Evolutionary conservation across 2,329 filamentous ascomycete species (phyloP).

Genomic region (Hawksworthiomyces lignivorus): DNA sequence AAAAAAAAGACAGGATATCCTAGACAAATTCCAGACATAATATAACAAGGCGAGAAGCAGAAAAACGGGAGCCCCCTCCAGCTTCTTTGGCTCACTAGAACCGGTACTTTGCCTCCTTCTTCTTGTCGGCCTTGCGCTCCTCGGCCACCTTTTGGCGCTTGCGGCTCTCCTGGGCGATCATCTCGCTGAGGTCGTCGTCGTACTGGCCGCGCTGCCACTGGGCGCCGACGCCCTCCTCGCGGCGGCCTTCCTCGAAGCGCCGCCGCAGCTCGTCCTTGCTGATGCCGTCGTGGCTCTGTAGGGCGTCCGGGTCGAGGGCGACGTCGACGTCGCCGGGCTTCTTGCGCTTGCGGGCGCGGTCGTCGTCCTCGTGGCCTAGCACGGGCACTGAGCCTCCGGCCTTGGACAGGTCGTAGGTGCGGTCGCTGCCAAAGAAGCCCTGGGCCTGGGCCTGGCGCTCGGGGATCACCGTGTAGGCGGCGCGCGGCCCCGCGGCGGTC

Average conservation of each 20-base stretch:
- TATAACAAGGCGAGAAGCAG: not conserved
- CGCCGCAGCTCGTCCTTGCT: conserved; percentile 76
- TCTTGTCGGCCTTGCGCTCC: conserved; percentile 57
- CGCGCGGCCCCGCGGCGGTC: conserved; percentile 59
- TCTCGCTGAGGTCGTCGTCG: conserved; percentile 89
- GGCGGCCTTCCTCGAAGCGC: conserved; percentile 67
- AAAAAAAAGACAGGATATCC: no score
- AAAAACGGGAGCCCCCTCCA: no score
- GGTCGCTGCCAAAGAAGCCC: conserved; percentile 94
- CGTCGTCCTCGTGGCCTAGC: conserved; percentile 72
- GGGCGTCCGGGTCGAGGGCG: conserved; percentile 75
- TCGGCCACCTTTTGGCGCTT: conserved; percentile 86
- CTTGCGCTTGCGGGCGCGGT: conserved; percentile 71
- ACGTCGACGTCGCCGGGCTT: conserved; percentile 95
- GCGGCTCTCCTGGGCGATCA: conserved; percentile 89
- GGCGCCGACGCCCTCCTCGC: conserved; percentile 57
- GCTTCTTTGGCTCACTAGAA: no score
- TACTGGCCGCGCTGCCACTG: conserved; percentile 54
- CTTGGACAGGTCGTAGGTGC: conserved; percentile 76
- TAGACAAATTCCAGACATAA: no score
- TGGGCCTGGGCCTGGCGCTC: conserved; percentile 79
- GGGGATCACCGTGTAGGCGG: conserved; percentile 82
- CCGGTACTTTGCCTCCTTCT: conserved; percentile 46
- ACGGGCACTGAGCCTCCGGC: conserved; percentile 50
- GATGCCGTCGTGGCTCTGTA: conserved; percentile 67